These are phyloP conservation scores for Cytospora mali DNA, from an alignment of 2,329 filamentous ascomycete genomes.

Conservation along the genomic window DNA sequence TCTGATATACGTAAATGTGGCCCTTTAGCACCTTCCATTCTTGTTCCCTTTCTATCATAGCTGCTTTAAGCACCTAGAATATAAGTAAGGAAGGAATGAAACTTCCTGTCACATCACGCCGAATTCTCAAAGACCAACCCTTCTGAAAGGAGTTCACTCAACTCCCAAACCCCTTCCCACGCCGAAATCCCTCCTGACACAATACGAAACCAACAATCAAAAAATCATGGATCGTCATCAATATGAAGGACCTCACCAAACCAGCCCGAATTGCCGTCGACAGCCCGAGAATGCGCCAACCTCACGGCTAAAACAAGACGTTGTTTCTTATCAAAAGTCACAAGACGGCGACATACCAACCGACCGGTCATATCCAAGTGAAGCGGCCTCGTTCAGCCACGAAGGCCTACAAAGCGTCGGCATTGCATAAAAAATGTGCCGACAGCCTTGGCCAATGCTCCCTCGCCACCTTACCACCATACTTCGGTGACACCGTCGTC, in stretches of 20 bases:
- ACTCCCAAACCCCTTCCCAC: neutral
- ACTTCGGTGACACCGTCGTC: too few relatives aligned
- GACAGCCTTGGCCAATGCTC: neutral
- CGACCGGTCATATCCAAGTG: neutral
- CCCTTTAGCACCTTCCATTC: too few relatives aligned
- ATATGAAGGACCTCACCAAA: neutral
- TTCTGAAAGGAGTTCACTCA: neutral
- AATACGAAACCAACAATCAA: neutral
- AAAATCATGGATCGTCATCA: neutral
- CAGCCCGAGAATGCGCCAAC: neutral
- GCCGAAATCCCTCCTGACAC: neutral
- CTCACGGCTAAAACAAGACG: neutral
- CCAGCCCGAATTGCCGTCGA: neutral
- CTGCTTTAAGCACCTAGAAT: too few relatives aligned
- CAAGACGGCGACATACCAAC: neutral
- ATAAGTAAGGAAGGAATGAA: too few relatives aligned
- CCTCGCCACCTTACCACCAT: too few relatives aligned
- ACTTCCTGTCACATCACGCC: too few relatives aligned
- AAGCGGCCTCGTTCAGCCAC: neutral
- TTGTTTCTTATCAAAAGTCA: neutral
- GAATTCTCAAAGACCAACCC: too few relatives aligned
- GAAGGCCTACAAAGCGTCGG: neutral
- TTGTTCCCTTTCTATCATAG: too few relatives aligned
- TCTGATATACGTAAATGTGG: too few relatives aligned
- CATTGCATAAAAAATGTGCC: neutral